phyloP scores from a whole-genome alignment of 371 early-diverging fungal genomes.

The Haplosporangium sp. region DNA sequence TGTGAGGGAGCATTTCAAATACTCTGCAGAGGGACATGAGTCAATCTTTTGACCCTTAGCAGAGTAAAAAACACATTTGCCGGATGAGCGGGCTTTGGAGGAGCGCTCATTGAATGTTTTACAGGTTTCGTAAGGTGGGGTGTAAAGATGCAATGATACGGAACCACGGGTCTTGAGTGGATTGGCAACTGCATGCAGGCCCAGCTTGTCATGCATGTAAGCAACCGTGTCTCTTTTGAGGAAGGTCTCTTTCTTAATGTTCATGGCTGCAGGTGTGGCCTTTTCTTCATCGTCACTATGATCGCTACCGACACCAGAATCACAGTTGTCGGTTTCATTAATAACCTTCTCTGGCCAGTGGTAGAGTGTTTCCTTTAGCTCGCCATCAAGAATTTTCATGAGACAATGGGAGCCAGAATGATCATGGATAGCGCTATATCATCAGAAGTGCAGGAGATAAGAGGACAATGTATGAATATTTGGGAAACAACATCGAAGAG shows the following conservation, averaged over 20 bases:
- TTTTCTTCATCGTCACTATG: slow-evolving; percentile 41
- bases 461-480: not conserved
- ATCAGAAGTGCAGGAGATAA: not conserved
- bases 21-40: slow-evolving; percentile 48
- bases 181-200: slow-evolving; percentile 90
- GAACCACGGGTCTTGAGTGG: slow-evolving; percentile 69
- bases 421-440: slow-evolving; percentile 88
- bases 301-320: slow-evolving; percentile 47
- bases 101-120: slow-evolving; percentile 86
- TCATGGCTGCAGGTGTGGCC: slow-evolving; percentile 34
- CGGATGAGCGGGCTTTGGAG: slow-evolving; percentile 75
- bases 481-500: slow-evolving; percentile 2
- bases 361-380: slow-evolving; percentile 84
- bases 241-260: slow-evolving; percentile 59
- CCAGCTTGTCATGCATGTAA: slow-evolving; percentile 92
- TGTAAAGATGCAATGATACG: slow-evolving; percentile 93
- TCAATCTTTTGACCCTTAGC: slow-evolving; percentile 61
- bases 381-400: slow-evolving; percentile 92
- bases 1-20: slow-evolving; percentile 53
- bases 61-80: slow-evolving; percentile 78
- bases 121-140: slow-evolving; percentile 90
- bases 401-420: slow-evolving; percentile 95
- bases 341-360: slow-evolving; percentile 73
- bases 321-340: slow-evolving; percentile 34
- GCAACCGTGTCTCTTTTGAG: slow-evolving; percentile 78